phyloP scores from a whole-genome alignment of 106 monocot species.

The Apostasia shenzhenica region DNA sequence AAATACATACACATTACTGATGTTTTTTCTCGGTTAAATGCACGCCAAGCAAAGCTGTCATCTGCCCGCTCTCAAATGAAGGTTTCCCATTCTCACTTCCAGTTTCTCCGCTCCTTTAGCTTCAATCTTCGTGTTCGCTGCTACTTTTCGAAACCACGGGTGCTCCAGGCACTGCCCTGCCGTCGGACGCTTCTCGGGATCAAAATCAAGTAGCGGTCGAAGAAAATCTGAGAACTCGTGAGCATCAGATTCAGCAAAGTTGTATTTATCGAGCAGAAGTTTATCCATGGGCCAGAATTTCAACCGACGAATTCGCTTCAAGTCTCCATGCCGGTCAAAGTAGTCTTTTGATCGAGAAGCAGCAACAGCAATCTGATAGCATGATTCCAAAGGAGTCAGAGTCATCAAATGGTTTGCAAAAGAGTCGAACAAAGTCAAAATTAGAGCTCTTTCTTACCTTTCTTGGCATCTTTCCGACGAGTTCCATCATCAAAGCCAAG shows the following conservation, averaged over 20 bases:
- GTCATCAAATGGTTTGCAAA: not conserved
- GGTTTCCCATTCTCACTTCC: conserved; percentile 19
- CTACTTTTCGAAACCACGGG: conserved; percentile 40
- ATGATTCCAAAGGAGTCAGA: not conserved
- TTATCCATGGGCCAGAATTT: conserved; percentile 60
- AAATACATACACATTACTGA: too few relatives aligned
- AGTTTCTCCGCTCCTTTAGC: conserved; percentile 13
- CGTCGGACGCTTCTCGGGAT: conserved; percentile 72
- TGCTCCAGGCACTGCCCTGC: conserved; percentile 66
- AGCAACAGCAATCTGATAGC: conserved; percentile 44
- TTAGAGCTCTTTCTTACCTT: conserved; percentile 36
- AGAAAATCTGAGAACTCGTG: conserved; percentile 58
- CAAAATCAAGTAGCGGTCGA: conserved; percentile 67
- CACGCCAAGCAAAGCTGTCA: not conserved
- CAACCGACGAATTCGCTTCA: conserved; percentile 82
- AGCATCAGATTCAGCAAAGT: conserved; percentile 58
- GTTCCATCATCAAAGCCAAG: conserved; percentile 95
- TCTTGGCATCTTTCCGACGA: conserved; percentile 82
- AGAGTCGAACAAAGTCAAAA: not conserved
- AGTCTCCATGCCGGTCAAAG: conserved; percentile 79
- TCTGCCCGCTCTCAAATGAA: conserved; percentile 14
- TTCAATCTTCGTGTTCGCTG: conserved; percentile 1
- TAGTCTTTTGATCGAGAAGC: conserved; percentile 83
- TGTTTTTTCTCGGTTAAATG: too few relatives aligned
- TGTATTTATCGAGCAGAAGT: conserved; percentile 69